Evolutionary conservation across 2,329 filamentous ascomycete genomes (phyloP).

Genomic region (Xylaria sp.): DNA sequence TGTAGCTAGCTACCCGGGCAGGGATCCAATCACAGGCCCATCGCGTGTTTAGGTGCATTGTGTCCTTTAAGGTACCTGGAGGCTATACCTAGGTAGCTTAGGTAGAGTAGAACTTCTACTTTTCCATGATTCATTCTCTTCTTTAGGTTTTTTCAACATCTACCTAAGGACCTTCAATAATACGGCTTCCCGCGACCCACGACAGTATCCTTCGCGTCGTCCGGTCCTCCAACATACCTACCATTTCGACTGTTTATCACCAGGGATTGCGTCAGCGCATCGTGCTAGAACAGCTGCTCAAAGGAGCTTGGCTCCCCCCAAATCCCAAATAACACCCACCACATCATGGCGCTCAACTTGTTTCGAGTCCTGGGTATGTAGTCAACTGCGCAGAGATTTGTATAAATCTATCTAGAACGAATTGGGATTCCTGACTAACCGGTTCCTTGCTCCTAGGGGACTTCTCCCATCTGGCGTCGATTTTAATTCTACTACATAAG

Average conservation of each 20-base stretch:
- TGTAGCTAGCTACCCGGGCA: slow-evolving; percentile 18
- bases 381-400: slow-evolving; percentile 5
- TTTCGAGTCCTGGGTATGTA: slow-evolving; percentile 68
- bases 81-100: neutral
- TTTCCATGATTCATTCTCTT: slow-evolving; percentile 10
- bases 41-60: slow-evolving; percentile 53
- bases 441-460: slow-evolving; percentile 71
- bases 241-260: slow-evolving; percentile 25
- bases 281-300: slow-evolving; percentile 32
- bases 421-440: slow-evolving; percentile 37
- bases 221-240: slow-evolving; percentile 5
- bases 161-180: neutral
- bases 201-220: slow-evolving; percentile 3
- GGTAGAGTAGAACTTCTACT: slow-evolving; percentile 20
- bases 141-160: slow-evolving; percentile 35
- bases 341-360: slow-evolving; percentile 64
- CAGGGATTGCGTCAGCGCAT: slow-evolving; percentile 35
- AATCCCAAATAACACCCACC: slow-evolving; percentile 22
- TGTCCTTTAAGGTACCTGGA: slow-evolving; percentile 52
- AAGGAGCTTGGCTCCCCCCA: slow-evolving; percentile 41
- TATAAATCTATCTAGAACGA: neutral
- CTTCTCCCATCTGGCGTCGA: slow-evolving; percentile 93
- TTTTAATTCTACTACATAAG: slow-evolving; percentile 95
- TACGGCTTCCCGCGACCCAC: neutral
- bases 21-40: slow-evolving; percentile 54